A percentile compares a stretch with the other conserved stretches of the same genome.
phyloP scores from a whole-genome alignment of 1,284 basidiomycete genomes.

The Naganishia sp. region DNA sequence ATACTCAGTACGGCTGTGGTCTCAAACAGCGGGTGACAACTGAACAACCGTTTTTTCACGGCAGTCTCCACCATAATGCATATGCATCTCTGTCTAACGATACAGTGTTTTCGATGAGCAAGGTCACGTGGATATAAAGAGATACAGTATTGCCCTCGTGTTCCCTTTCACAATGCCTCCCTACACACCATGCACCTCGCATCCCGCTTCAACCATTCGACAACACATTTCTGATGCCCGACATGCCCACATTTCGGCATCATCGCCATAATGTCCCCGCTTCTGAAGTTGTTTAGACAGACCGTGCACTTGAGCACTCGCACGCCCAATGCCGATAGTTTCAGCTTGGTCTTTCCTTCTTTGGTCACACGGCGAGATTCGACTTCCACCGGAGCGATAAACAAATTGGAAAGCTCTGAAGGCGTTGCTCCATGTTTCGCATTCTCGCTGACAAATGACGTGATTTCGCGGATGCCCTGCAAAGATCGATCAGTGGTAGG shows the following conservation, averaged over 20 bases:
- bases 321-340: constrained; percentile 69
- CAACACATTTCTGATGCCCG: constrained; percentile 49
- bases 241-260: constrained; percentile 68
- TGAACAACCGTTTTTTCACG: no score
- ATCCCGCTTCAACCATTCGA: constrained; percentile 50
- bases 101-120: no score
- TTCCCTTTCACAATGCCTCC: constrained; percentile 33
- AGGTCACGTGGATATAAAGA: neutral
- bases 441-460: constrained; percentile 66
- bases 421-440: constrained; percentile 47
- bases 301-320: constrained; percentile 76
- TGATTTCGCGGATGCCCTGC: constrained; percentile 63
- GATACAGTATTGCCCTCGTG: constrained; percentile 3
- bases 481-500: neutral
- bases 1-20: no score
- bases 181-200: constrained; percentile 52
- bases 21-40: no score
- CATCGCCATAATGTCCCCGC: constrained; percentile 62
- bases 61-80: no score
- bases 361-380: constrained; percentile 66
- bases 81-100: no score
- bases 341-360: constrained; percentile 74
- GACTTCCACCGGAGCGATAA: constrained; percentile 66
- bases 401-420: constrained; percentile 53
- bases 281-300: constrained; percentile 74